phyloP scores from a whole-genome alignment of 2,329 filamentous ascomycete genomes.

The Didymella sp. region DNA sequence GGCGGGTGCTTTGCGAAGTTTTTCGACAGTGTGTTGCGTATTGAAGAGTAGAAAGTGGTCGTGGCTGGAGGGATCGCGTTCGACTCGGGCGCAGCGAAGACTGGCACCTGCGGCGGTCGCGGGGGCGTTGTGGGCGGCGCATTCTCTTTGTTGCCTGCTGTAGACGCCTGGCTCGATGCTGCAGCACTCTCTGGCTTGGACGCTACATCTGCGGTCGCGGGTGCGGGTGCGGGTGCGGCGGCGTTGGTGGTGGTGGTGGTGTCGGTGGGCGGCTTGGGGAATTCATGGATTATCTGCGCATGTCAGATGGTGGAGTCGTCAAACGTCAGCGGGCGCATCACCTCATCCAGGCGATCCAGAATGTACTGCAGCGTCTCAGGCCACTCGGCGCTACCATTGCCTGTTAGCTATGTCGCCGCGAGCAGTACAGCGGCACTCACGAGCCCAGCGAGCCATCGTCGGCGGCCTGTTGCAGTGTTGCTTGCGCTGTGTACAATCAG shows the following conservation, averaged over 20 bases:
- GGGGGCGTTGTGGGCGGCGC: constrained; percentile 57
- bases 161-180: constrained; percentile 51
- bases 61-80: constrained; percentile 41
- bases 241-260: constrained; percentile 27
- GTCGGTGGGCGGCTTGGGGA: constrained; percentile 67
- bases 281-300: constrained; percentile 75
- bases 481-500: constrained; percentile 51
- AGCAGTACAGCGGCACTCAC: constrained; percentile 51
- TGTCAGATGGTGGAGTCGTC: not conserved
- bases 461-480: constrained; percentile 63
- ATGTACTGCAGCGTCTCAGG: constrained; percentile 70
- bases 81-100: constrained; percentile 49
- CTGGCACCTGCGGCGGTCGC: constrained; percentile 50
- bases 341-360: constrained; percentile 71
- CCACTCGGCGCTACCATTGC: constrained; percentile 68
- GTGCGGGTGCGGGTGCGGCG: constrained; percentile 45
- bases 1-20: constrained; percentile 80
- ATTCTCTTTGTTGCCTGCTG: constrained; percentile 73
- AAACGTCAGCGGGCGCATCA: constrained; percentile 38
- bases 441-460: constrained; percentile 65
- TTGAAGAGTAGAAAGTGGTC: constrained; percentile 43
- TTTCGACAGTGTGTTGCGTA: constrained; percentile 62
- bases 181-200: not conserved
- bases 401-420: constrained; percentile 12
- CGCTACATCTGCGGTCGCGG: constrained; percentile 55